Base-by-base conservation (phyloP, 495 filamentous ascomycete species). In the Penicillium fimorum region DNA sequence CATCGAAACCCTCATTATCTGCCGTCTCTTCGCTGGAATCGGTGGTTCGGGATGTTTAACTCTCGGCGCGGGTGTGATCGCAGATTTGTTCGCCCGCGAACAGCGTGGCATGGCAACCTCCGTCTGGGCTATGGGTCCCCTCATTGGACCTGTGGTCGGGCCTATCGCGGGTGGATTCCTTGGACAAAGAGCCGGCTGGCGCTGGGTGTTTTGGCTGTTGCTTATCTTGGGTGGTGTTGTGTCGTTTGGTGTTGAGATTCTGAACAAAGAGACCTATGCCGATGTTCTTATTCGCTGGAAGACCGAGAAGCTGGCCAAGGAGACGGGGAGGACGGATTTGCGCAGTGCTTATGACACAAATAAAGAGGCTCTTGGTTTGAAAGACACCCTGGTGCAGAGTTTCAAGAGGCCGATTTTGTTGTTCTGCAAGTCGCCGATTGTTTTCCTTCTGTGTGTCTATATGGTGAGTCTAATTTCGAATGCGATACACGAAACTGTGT, bases 121-220 rank as follows among this genome's bases (percentile, higher is more conserved):
- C 0, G 17, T 66, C 4, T 69, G 44, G 37, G 33, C 54, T 13
- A 42, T 60, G 61, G 78, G 37, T 59, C 74, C 20, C 53, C 72
- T 52, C 62, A 72, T 82, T 27, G 81, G 75, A 17, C 82, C 81
- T 7, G 70, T 81, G 5, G 59, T 82, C 20, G 81, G 78, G 0
- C 78, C 78, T 9, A 69, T 80, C n/a, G 66, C 62, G 35, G 76
- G 81, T 2, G 78, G 80, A 0, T 83, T 81, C 54, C 59, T 84
- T 18, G 71, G 75, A 1, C 62, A 82, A 44, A 62, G 71, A 4
- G 70, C 72, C 6, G 79, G 80, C 17, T 84, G 79, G 82, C 67
- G 80, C 42, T 85, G 79, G 78, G 72, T 81, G 3, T 65, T 78
- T 47, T 84, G 82, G 82, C 69, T 83, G 27, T 67, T 84, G n/a